Evolutionary conservation across 768 basidiomycete genomes (phyloP).

Genomic region (Hypholoma fasciculare): DNA sequence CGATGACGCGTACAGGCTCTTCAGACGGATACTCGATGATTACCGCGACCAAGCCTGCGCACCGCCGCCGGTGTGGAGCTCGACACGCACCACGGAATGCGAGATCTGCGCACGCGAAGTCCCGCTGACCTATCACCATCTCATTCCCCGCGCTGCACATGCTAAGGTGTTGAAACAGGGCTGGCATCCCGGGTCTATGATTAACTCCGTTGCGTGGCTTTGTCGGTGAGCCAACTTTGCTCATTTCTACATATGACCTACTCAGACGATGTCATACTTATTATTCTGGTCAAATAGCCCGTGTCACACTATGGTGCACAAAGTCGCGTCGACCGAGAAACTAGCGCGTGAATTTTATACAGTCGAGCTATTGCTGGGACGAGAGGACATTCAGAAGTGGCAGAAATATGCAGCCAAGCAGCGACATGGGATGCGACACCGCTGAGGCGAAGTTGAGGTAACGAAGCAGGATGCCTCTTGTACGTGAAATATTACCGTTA

Average conservation of each 20-base stretch:
- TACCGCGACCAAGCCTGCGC: slow-evolving; percentile 48
- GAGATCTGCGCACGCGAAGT: slow-evolving; percentile 61
- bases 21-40: slow-evolving; percentile 38
- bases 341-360: slow-evolving; percentile 53
- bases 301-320: slow-evolving; percentile 45
- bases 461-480: not conserved
- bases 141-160: slow-evolving; percentile 56
- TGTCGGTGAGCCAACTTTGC: slow-evolving; percentile 38
- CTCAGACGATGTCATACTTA: too few relatives aligned
- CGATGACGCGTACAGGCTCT: slow-evolving; percentile 39
- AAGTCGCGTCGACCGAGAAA: slow-evolving; percentile 48
- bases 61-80: slow-evolving; percentile 52
- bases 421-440: slow-evolving; percentile 28
- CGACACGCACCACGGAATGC: slow-evolving; percentile 53
- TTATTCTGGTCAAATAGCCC: slow-evolving; percentile 29
- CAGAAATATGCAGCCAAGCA: slow-evolving; percentile 51
- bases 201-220: slow-evolving; percentile 62
- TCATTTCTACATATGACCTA: too few relatives aligned
- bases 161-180: slow-evolving; percentile 55
- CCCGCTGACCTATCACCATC: slow-evolving; percentile 61
- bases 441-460: not conserved
- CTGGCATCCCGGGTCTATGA: slow-evolving; percentile 52
- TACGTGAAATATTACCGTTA: not conserved
- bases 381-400: slow-evolving; percentile 61
- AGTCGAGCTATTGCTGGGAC: slow-evolving; percentile 44